Evolutionary conservation across 1,139 yeast genomes (phyloP).

Genomic region (Pichia sp.): DNA sequence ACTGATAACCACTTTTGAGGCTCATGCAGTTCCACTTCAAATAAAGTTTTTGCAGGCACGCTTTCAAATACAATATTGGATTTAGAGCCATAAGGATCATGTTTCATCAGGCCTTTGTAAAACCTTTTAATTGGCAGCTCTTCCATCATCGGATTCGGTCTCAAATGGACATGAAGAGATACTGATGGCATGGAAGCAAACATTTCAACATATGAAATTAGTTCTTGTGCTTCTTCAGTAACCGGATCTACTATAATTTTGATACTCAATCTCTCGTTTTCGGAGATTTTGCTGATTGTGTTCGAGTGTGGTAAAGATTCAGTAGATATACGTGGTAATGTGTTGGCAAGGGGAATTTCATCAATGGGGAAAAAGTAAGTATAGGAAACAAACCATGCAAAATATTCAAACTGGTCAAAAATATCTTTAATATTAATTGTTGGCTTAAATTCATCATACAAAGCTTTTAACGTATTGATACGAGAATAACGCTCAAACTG

Average conservation of each 20-base stretch:
- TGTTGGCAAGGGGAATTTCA: constrained; percentile 20
- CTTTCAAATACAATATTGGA: constrained; percentile 26
- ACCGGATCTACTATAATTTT: constrained; percentile 64
- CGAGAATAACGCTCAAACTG: constrained; percentile 21
- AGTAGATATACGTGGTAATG: constrained; percentile 28
- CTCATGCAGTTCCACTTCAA: constrained; percentile 50
- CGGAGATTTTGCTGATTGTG: constrained; percentile 2
- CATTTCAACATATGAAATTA: constrained; percentile 36
- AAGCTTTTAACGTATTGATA: constrained; percentile 15
- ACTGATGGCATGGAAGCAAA: constrained; percentile 34
- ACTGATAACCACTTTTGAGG: constrained; percentile 63
- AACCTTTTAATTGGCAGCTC: constrained; percentile 48
- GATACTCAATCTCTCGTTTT: constrained; percentile 34
- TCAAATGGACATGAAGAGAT: constrained; percentile 45
- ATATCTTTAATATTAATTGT: constrained; percentile 17
- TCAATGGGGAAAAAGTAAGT: constrained; percentile 38
- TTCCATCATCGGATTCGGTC: constrained; percentile 41
- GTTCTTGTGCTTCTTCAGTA: constrained; percentile 57
- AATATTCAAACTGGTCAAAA: constrained; percentile 42
- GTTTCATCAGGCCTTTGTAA: constrained; percentile 38
- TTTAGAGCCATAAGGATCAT: constrained; percentile 27
- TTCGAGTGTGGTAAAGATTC: constrained; percentile 2
- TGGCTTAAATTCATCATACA: constrained; percentile 7
- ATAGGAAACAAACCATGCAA: constrained; percentile 35
- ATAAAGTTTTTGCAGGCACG: constrained; percentile 42